Base-by-base conservation (phyloP, 495 filamentous ascomycete genomes). In the Trichoderma reesei region DNA sequence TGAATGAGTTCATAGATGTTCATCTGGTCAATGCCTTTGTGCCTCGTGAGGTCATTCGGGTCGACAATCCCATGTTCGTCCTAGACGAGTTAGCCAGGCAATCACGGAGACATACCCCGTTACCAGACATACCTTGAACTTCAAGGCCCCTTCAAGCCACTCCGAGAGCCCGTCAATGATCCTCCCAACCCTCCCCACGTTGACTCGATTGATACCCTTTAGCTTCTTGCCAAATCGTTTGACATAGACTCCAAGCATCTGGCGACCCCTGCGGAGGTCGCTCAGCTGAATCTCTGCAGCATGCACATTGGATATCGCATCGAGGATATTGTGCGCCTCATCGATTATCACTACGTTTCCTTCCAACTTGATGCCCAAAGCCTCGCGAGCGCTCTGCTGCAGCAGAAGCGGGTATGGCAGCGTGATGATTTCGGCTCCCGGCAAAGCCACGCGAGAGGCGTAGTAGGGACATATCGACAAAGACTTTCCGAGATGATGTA, bases 301-400 rank as follows among this genome's bases (percentile, higher is more conserved):
- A 70, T 98, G 85, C 61, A 96, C 93, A 31, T 85, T 87, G 1
- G 90, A 83, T 54, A 98, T 92, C 2, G 93, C 90, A 73, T 96
- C 92, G 86, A 97, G 97, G 38, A 98, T 82, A 72, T 98, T 98
- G 71, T 98, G 94, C 1, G 95, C 94, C 76, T 98, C 94, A 69
- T 98, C 94, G 67, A 98, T 90, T 51, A 98, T 88, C 31, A 98
- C 83, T 2, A 98, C 80, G 72, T 96, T 92, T 7, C 85, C 88
- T 68, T 92, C 91, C 10, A 98, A 74, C 37, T 89, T 94, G 26
- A 98, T 82, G 39, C 86, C 85, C 3, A 98, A 81, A 5, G 94
- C 91, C 64, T 98, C 92, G 51, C 94, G 81, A 5, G 94, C 93
- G 36, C 89, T 92, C 69, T 87, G 88, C 68, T 98, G 94, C 36